phyloP scores from a whole-genome alignment of 805 yeast species.

The Monosporozyma yasuniensis region DNA sequence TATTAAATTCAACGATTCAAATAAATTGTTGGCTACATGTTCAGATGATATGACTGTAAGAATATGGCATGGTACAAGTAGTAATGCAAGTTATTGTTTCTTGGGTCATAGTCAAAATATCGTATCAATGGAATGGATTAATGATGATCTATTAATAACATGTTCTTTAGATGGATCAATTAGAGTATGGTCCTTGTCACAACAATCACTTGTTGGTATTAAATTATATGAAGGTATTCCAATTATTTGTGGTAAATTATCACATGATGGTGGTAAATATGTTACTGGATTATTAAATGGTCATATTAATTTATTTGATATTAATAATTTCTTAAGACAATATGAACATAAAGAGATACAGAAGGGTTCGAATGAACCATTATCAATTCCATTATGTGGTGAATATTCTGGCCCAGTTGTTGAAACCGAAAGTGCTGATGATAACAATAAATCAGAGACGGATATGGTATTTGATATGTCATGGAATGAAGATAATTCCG shows the following conservation, averaged over 20 bases:
- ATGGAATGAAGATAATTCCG: constrained; percentile 28
- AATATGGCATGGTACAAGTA: constrained; percentile 63
- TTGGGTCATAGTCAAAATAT: constrained; percentile 52
- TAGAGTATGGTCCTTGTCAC: constrained; percentile 52
- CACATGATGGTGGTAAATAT: constrained; percentile 40
- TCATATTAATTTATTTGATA: constrained; percentile 44
- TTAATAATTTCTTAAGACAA: constrained; percentile 14
- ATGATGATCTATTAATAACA: constrained; percentile 35
- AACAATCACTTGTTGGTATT: constrained; percentile 18
- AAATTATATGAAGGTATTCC: constrained; percentile 42
- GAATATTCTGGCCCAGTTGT: constrained; percentile 11
- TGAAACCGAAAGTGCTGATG: neutral
- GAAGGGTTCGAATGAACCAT: neutral
- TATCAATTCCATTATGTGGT: constrained; percentile 9
- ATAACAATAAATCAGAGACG: constrained; percentile 12
- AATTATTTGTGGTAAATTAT: constrained; percentile 44
- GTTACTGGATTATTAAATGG: constrained; percentile 67
- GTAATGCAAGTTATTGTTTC: constrained; percentile 41
- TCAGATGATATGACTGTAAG: constrained; percentile 70
- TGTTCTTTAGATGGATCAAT: constrained; percentile 65
- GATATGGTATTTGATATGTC: constrained; percentile 29
- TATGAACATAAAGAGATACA: neutral
- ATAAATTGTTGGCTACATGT: constrained; percentile 57
- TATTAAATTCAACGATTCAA: constrained; percentile 43
- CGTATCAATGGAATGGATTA: constrained; percentile 48